A percentile compares a stretch with the other conserved stretches of the same genome.
Evolutionary conservation across 2,329 filamentous ascomycete genomes (phyloP).

Genomic region (Eurotiales sp.): DNA sequence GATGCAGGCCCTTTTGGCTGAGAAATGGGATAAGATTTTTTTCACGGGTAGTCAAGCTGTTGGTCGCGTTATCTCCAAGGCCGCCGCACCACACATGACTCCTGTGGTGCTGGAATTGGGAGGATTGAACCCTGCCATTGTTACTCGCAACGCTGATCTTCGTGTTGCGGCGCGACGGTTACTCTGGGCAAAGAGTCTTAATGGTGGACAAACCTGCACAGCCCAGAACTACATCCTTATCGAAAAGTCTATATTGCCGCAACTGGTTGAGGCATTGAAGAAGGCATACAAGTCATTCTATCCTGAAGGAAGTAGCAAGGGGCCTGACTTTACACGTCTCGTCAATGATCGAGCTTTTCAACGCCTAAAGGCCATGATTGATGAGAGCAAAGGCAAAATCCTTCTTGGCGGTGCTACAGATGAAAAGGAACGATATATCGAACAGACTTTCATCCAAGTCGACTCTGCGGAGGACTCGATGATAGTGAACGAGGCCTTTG

Average conservation of each 20-base stretch:
- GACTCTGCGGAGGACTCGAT: conserved; percentile 71
- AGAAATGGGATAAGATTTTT: conserved; percentile 97
- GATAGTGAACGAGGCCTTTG: conserved; percentile 82
- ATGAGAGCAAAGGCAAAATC: conserved; percentile 76
- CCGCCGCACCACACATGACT: conserved; percentile 83
- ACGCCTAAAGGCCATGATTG: conserved; percentile 87
- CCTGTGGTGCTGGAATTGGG: conserved; percentile 88
- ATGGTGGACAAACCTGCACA: conserved; percentile 87
- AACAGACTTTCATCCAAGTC: conserved; percentile 87
- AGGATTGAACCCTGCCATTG: conserved; percentile 84
- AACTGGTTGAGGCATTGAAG: conserved; percentile 72
- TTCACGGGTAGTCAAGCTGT: conserved; percentile 81
- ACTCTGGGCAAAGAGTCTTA: conserved; percentile 82
- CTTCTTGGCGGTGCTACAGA: conserved; percentile 83
- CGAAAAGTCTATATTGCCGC: conserved; percentile 66
- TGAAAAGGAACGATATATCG: conserved; percentile 75
- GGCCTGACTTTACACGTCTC: conserved; percentile 73
- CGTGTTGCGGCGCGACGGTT: conserved; percentile 77
- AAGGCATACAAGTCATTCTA: conserved; percentile 72
- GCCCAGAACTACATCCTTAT: conserved; percentile 90
- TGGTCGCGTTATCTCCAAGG: conserved; percentile 82
- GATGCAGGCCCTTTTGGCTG: conserved; percentile 74
- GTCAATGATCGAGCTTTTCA: conserved; percentile 76
- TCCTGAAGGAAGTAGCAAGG: conserved; percentile 74
- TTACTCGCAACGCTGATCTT: conserved; percentile 78